Percentiles rank a stretch among this genome's conserved stretches.
Conservation (phyloP, 148 eudicot species). For the Selenicereus undatus region DNA sequence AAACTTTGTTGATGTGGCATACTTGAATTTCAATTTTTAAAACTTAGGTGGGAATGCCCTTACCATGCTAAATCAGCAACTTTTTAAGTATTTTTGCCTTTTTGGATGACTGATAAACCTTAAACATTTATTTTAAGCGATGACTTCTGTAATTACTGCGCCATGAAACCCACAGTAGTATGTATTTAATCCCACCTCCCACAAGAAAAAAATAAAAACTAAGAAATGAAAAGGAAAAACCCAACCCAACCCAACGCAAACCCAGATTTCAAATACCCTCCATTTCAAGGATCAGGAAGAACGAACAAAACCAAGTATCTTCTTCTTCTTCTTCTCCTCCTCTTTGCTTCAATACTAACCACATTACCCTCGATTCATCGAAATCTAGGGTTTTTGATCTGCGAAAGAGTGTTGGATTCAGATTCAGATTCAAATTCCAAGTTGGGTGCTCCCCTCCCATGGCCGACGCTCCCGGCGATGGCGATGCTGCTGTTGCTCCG, state of each 20-base stretch:
- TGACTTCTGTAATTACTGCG: not conserved
- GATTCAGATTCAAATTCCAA: not conserved
- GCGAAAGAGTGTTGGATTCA: not conserved
- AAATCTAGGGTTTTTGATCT: conserved; percentile 9
- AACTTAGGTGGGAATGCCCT: too few species aligned
- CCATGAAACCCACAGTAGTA: conserved; percentile 10
- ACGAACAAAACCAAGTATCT: not conserved
- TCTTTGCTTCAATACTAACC: not conserved
- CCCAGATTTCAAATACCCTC: conserved; percentile 24
- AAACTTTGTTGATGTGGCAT: too few species aligned
- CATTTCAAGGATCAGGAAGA: conserved; percentile 1
- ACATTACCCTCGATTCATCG: not conserved
- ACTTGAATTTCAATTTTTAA: too few species aligned
- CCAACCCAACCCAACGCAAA: not conserved
- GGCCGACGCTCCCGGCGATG: conserved; percentile 23
- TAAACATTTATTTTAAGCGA: too few species aligned
- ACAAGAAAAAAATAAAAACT: not conserved
- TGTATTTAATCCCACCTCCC: not conserved
- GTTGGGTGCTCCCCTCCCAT: conserved; percentile 3
- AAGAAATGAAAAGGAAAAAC: not conserved
- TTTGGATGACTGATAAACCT: too few species aligned
- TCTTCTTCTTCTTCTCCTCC: too few species aligned
- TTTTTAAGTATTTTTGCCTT: too few species aligned
- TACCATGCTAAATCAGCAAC: too few species aligned
- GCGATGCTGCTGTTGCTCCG: not conserved